phyloP scores from a whole-genome alignment of 176 grass and related monocot species.

The Oropetium thomaeum region DNA sequence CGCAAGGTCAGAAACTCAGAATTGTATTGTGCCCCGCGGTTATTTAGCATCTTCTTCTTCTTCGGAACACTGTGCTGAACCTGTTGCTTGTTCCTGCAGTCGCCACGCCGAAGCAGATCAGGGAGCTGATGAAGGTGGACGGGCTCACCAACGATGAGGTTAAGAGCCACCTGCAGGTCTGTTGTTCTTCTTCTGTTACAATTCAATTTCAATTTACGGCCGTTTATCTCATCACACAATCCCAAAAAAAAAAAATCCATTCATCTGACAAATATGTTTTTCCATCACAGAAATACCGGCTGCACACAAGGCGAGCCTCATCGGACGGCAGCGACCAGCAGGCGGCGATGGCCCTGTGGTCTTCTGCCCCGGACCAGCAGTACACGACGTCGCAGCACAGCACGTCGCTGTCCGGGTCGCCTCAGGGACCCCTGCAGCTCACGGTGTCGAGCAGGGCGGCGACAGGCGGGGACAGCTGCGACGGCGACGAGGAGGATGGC shows the following conservation, averaged over 20 bases:
- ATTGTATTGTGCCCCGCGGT: no score
- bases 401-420: constrained; percentile 73
- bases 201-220: not conserved
- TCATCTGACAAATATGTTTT: not conserved
- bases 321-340: not conserved
- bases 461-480: constrained; percentile 58
- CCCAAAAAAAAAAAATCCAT: no score
- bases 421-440: constrained; percentile 64
- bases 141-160: constrained; percentile 94
- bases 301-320: constrained; percentile 65
- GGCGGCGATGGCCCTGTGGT: not conserved
- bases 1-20: constrained; percentile 72
- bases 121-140: constrained; percentile 91
- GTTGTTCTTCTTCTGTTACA: not conserved
- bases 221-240: not conserved
- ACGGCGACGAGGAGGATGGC: constrained; percentile 41
- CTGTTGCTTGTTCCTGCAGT: constrained; percentile 32
- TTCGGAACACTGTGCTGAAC: no score
- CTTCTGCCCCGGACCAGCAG: constrained; percentile 43
- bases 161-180: constrained; percentile 89
- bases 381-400: constrained; percentile 65
- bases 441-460: constrained; percentile 30
- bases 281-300: constrained; percentile 63
- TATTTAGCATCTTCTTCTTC: no score
- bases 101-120: constrained; percentile 91